phyloP scores from a whole-genome alignment of 148 eudicot species.

The Simmondsia chinensis region DNA sequence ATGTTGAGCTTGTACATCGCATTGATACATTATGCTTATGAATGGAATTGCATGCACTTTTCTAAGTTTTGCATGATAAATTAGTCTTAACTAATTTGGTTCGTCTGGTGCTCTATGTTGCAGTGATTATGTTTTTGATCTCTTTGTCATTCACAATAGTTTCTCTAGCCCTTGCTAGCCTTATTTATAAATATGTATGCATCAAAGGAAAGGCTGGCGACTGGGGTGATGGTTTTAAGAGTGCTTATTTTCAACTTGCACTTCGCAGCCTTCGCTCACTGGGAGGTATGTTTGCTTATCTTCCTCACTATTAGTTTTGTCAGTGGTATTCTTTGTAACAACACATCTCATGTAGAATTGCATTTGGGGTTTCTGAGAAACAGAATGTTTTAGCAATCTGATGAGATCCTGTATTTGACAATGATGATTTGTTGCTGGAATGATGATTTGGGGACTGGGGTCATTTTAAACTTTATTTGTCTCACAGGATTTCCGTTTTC shows the following conservation, averaged over 20 bases:
- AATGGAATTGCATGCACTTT: background rate
- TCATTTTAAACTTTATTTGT: no score
- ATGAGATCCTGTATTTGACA: no score
- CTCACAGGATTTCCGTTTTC: no score
- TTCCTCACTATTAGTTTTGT: no score
- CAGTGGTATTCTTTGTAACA: no score
- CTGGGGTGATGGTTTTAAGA: constrained; percentile 99
- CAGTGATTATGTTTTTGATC: constrained; percentile 98
- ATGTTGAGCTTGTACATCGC: background rate
- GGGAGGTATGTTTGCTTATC: constrained; percentile 64
- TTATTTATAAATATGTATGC: constrained; percentile 91
- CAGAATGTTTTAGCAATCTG: no score
- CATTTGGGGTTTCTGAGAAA: no score
- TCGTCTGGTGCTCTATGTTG: constrained; percentile 18
- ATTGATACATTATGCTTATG: no score
- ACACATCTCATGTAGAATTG: no score
- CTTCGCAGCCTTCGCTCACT: constrained; percentile 94
- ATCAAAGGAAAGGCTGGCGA: constrained; percentile 98
- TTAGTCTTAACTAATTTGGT: constrained; percentile 4
- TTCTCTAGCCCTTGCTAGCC: constrained; percentile 89
- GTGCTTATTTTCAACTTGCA: constrained; percentile 98
- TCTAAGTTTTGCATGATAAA: background rate
- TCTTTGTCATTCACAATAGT: constrained; percentile 95
- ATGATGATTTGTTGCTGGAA: no score
- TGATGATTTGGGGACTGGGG: no score